phyloP scores from a whole-genome alignment of 768 basidiomycete species.

The Suillus spraguei region DNA sequence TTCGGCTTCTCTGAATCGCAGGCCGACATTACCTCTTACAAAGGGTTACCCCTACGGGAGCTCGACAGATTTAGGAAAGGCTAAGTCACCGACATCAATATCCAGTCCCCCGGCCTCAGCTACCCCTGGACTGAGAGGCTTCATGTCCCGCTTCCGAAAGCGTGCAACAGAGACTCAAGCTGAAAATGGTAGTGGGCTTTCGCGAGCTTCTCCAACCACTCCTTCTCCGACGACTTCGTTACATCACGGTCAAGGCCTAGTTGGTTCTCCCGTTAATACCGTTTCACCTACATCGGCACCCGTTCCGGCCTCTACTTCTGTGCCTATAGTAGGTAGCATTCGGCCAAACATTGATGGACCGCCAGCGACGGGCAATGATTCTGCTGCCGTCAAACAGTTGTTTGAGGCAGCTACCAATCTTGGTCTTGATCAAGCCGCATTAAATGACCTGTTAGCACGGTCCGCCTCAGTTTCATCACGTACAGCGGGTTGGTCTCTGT shows the following conservation, averaged over 20 bases:
- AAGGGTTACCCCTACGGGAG: constrained; percentile 32
- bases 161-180: constrained; percentile 31
- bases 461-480: constrained; percentile 68
- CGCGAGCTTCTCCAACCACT: constrained; percentile 34
- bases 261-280: constrained; percentile 33
- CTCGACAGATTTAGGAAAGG: constrained; percentile 52
- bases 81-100: constrained; percentile 54
- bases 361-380: constrained; percentile 36
- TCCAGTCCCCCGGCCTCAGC: constrained; percentile 71
- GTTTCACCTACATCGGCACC: constrained; percentile 24
- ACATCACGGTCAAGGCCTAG: constrained; percentile 30
- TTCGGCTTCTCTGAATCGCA: constrained; percentile 41
- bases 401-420: constrained; percentile 77
- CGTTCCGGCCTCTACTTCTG: constrained; percentile 9
- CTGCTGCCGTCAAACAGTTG: constrained; percentile 66
- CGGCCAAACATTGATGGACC: constrained; percentile 29
- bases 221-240: constrained; percentile 37
- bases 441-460: constrained; percentile 72
- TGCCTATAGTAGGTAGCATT: constrained; percentile 19
- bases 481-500: constrained; percentile 47
- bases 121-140: constrained; percentile 74
- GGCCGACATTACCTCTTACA: constrained; percentile 54
- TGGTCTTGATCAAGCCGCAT: constrained; percentile 70
- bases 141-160: constrained; percentile 77
- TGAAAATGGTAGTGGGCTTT: constrained; percentile 34